Percentiles rank a stretch among this genome's conserved stretches.
Evolutionary conservation across 345 rosid species (phyloP).

Genomic region (Atalantia buxifolia): DNA sequence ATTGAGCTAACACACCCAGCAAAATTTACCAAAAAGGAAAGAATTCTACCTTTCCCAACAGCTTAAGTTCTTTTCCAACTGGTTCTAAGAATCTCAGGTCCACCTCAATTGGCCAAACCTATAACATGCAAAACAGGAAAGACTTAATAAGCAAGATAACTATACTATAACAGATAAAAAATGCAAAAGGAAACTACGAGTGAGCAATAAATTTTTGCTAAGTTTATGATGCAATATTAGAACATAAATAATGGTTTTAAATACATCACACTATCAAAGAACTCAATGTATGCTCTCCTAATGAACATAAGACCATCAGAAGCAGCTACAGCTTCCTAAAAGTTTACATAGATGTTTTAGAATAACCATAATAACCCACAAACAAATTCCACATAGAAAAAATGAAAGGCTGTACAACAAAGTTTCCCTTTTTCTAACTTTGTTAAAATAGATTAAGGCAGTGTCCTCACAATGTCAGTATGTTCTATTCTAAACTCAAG

Average conservation of each 20-base stretch:
- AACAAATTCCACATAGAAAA: too few species aligned
- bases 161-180: neutral
- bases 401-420: neutral
- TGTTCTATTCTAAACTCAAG: neutral
- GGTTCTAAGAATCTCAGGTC: constrained; percentile 80
- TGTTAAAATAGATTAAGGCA: neutral
- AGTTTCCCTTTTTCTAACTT: neutral
- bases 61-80: constrained; percentile 67
- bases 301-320: neutral
- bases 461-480: neutral
- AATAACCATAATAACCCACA: neutral
- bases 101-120: constrained; percentile 92
- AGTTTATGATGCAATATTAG: neutral
- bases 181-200: neutral
- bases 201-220: neutral
- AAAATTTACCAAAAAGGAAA: neutral
- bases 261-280: neutral
- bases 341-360: neutral
- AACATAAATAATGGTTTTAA: neutral
- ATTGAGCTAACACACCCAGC: neutral
- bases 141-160: neutral
- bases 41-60: constrained; percentile 69
- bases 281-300: neutral
- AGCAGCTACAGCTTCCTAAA: neutral
- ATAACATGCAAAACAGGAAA: constrained; percentile 13